Evolutionary conservation across 176 grass and related monocot genomes (phyloP), one percentile per base, ranked within the genome.

Genomic region (Cocos nucifera): DNA sequence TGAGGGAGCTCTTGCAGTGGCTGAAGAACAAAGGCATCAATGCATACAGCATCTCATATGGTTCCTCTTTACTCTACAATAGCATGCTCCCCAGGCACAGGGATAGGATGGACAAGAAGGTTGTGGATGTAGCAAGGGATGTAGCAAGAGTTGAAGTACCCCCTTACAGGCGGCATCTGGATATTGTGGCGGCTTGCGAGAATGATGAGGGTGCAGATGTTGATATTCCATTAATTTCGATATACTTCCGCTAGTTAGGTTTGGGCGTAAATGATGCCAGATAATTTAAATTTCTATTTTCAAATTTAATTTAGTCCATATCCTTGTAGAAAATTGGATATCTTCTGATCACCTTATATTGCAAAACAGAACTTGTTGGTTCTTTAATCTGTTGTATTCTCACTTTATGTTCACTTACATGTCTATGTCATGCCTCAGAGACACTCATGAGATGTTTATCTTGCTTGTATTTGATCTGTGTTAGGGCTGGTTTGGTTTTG

Each of bases 61-160:
- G 90, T 61, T 73, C 79, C 10, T 78, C 82, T 39, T 75, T 89
- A 57, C 70, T 95, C 30, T 95, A 95, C 74, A 89, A 83, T 73
- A 83, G 70, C 63, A 78, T 86, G 79, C 75, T 89, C 59, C 23
- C 66, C 1, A 86, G 82, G 44, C 85, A 89, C 58, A 73, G 80
- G 59, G 79, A 89, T 49, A 61, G 89, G 23, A 29, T 95, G 66
- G 70, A 63, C 53, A 95, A 61, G 58, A 95, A 83, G 85, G 54
- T 95, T 12, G 58, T 51, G 4, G 85, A 89, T 66, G 64, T 95
- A 0, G 76, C 82, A 19, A 80, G 67, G 61, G 79, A 83, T 58
- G 77, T 95, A 27, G 73, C 76, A 3, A 86, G 83, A 70, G 16
- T 83, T 8, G 73, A 80, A 17, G 49, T 89, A 59, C 86, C 79